Evolutionary conservation across 1,284 basidiomycete species (phyloP).

Genomic region (Ganoderma lucidum): DNA sequence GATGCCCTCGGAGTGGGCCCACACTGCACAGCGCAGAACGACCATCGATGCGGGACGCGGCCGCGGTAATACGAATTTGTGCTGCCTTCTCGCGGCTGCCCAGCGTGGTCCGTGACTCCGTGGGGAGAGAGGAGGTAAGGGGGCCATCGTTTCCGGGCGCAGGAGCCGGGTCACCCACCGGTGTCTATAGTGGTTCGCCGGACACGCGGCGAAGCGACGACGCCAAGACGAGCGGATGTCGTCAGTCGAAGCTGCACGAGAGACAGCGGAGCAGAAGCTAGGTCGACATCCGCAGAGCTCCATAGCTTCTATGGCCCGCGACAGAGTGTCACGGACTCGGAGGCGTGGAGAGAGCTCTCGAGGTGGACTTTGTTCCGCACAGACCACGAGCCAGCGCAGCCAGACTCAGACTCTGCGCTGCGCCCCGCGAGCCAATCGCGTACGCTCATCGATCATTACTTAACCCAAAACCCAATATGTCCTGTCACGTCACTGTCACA

Average conservation of each 20-base stretch:
- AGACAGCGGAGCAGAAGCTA: not conserved
- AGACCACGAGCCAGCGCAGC: conserved; percentile 1
- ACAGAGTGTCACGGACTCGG: not conserved
- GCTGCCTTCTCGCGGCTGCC: not conserved
- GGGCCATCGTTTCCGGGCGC: not conserved
- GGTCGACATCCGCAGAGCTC: not conserved
- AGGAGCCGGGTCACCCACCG: not conserved
- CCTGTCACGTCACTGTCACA: not conserved
- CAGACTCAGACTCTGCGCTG: not conserved
- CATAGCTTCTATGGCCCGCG: not conserved
- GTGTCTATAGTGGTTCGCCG: conserved; percentile 8
- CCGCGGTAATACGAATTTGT: not conserved
- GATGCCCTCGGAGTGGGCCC: not conserved
- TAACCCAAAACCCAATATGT: not conserved
- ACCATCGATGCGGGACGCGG: not conserved
- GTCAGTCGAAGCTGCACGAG: not conserved
- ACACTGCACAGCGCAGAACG: not conserved
- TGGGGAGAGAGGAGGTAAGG: not conserved
- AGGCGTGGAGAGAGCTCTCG: not conserved
- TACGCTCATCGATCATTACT: not conserved
- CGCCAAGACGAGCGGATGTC: not conserved
- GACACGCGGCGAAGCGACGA: not conserved
- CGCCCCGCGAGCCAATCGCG: not conserved
- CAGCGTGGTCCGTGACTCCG: not conserved
- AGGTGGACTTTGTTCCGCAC: too few species aligned